These are phyloP conservation scores for Naematelia encephala DNA, from an alignment of 768 basidiomycete species.

Conservation along the genomic window DNA sequence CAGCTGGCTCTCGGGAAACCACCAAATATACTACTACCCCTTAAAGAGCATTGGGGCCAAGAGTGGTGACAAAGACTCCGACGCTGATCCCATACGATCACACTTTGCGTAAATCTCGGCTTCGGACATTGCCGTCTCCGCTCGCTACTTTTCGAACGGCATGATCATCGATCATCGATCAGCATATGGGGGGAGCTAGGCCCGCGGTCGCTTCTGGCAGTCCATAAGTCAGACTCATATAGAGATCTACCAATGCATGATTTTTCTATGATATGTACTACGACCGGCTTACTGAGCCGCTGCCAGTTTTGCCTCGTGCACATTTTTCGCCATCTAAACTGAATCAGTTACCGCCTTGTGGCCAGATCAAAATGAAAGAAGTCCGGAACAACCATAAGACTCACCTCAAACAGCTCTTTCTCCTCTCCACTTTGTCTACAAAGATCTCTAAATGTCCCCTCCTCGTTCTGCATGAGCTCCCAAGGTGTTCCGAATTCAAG, in stretches of 20 bases:
- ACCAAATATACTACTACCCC: too few relatives aligned
- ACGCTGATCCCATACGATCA: too few relatives aligned
- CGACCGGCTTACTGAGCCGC: not conserved
- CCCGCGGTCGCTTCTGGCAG: too few relatives aligned
- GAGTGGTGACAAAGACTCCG: too few relatives aligned
- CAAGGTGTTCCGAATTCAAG: slow-evolving; percentile 49
- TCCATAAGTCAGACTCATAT: not conserved
- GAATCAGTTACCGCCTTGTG: not conserved
- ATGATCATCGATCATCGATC: too few relatives aligned
- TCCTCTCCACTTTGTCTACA: slow-evolving; percentile 48
- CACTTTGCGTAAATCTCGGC: too few relatives aligned
- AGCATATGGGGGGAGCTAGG: too few relatives aligned
- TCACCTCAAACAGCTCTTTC: slow-evolving; percentile 30
- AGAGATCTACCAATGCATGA: not conserved
- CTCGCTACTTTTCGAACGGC: too few relatives aligned
- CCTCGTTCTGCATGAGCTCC: slow-evolving; percentile 53
- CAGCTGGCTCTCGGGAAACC: too few relatives aligned
- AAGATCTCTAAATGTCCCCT: slow-evolving; percentile 66
- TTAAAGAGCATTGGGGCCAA: too few relatives aligned
- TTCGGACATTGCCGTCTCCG: too few relatives aligned
- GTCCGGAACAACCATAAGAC: too few relatives aligned
- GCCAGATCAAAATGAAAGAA: not conserved
- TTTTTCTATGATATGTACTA: not conserved
- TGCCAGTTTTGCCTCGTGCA: not conserved
- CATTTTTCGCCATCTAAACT: not conserved